phyloP scores from a whole-genome alignment of 2,329 filamentous ascomycete species.

The Fusarium liriodendri region DNA sequence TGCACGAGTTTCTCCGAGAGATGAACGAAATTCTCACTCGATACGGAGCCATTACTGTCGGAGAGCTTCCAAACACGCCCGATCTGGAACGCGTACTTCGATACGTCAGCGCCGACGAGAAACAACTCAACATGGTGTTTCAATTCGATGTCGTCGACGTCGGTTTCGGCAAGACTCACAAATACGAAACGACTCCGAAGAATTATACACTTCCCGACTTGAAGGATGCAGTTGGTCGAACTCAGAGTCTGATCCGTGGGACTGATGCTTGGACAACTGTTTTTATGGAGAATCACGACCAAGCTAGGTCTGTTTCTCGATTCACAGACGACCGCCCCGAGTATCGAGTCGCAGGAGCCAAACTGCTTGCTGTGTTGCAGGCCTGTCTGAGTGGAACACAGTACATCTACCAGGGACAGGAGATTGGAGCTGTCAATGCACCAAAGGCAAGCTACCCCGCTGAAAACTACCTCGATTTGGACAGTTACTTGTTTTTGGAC shows the following conservation, averaged over 20 bases:
- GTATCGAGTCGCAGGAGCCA: slow-evolving; percentile 61
- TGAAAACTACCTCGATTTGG: slow-evolving; percentile 63
- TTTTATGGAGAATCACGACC: slow-evolving; percentile 75
- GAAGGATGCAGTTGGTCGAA: slow-evolving; percentile 60
- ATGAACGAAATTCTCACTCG: slow-evolving; percentile 70
- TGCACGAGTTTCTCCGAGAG: slow-evolving; percentile 75
- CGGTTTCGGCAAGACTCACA: slow-evolving; percentile 62
- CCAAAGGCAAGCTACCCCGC: slow-evolving; percentile 68
- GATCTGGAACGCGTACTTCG: slow-evolving; percentile 66
- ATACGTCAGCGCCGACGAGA: slow-evolving; percentile 68
- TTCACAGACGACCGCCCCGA: slow-evolving; percentile 63
- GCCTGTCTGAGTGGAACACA: slow-evolving; percentile 67
- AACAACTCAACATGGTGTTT: slow-evolving; percentile 77
- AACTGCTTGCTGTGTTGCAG: slow-evolving; percentile 68
- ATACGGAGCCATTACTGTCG: slow-evolving; percentile 77
- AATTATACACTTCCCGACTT: slow-evolving; percentile 61
- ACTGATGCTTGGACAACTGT: slow-evolving; percentile 72
- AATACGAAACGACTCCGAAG: slow-evolving; percentile 61
- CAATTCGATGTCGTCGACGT: slow-evolving; percentile 74
- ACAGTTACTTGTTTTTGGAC: slow-evolving; percentile 58
- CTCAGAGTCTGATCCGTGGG: slow-evolving; percentile 63
- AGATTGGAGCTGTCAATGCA: slow-evolving; percentile 72
- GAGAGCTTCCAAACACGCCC: slow-evolving; percentile 74
- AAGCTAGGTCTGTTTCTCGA: slow-evolving; percentile 67
- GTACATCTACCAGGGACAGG: slow-evolving; percentile 76